Percentiles rank a stretch among this genome's conserved stretches.
phyloP scores from a whole-genome alignment of 2,329 filamentous ascomycete genomes.

The Truncatella angustata region DNA sequence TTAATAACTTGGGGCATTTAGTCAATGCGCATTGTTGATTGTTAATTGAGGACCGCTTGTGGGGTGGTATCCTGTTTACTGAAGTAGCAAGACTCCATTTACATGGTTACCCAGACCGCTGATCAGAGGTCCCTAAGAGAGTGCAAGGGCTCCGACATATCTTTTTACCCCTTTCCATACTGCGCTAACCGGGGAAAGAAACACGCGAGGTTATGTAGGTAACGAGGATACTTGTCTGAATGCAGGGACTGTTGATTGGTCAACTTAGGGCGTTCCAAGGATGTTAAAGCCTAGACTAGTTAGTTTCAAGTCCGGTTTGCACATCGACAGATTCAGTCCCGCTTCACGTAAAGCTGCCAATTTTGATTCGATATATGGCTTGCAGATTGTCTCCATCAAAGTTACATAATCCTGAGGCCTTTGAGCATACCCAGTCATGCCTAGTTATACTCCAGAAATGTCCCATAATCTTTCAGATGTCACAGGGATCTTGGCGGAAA shows the following conservation, averaged over 20 bases:
- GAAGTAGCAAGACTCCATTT: slow-evolving; percentile 4
- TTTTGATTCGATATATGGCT: no score
- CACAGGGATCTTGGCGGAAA: no score
- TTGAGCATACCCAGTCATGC: no score
- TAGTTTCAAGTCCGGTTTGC: no score
- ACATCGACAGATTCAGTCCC: no score
- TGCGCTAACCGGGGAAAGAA: slow-evolving; percentile 1
- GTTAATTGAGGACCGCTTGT: slow-evolving; percentile 12
- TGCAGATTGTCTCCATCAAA: no score
- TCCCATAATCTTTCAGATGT: no score
- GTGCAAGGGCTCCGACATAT: not conserved
- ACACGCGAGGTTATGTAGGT: not conserved
- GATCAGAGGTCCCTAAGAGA: not conserved
- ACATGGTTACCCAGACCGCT: not conserved
- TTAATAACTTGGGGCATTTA: slow-evolving; percentile 1
- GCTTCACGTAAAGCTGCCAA: no score
- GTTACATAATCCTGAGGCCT: no score
- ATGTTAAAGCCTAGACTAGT: no score
- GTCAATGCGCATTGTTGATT: slow-evolving; percentile 7
- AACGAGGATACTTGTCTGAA: not conserved
- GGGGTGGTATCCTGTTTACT: slow-evolving; percentile 8
- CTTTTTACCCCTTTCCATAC: not conserved
- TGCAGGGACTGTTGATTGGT: not conserved
- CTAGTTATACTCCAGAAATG: no score
- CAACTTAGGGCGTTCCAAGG: no score